Evolutionary conservation across 2,329 filamentous ascomycete genomes (phyloP), one percentile per base, ranked within the genome.

Genomic region (Xylaria sp.): DNA sequence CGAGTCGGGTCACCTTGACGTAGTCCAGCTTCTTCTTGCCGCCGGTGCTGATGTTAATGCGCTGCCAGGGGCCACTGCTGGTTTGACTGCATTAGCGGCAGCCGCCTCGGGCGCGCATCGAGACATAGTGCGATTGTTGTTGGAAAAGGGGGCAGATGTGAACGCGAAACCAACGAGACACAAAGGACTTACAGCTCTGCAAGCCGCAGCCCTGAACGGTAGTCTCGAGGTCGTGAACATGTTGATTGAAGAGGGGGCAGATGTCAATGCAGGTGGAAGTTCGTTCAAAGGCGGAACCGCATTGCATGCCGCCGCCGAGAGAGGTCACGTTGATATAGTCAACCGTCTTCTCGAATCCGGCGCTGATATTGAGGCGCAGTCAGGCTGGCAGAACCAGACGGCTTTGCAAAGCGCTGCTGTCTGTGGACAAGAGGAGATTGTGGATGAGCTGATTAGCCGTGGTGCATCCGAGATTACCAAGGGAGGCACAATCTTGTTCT

Each of bases 101-200:
- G 80, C 80, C 3, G 77, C 78, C 20, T 69, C 75, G n/a, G 60
- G 59, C 0, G 72, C 74, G 1, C 72, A 80, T 59, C 48, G 68
- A 4, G 72, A 72, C 1, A 74, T 79, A 9, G 77, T 75, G 11
- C 56, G 67, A 33, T 53, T 71, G 0, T 73, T 83, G 5, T 68
- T 82, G 1, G 71, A 67, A 4, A 74, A 74, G 9, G 78, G 78
- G 1, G 79, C 79, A 3, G 72, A 78, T 28, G 74, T 80, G 23
- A 74, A 82, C 60, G 77, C 78, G 67, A 76, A 73, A 65, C 77
- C 74, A 58, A 74, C 77, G 9, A 79, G 77, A 42, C 78, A 74
- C 74, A 79, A 71, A 80, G 80, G 63, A 71, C 78, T 68, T 77
- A 86, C 71, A 77, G 82, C 75, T 71, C 81, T 78, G 75, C 83